Percentiles rank a stretch among this genome's conserved stretches.
Conservation (phyloP, 2,329 filamentous ascomycete genomes). For the Thelonectria discophora region DNA sequence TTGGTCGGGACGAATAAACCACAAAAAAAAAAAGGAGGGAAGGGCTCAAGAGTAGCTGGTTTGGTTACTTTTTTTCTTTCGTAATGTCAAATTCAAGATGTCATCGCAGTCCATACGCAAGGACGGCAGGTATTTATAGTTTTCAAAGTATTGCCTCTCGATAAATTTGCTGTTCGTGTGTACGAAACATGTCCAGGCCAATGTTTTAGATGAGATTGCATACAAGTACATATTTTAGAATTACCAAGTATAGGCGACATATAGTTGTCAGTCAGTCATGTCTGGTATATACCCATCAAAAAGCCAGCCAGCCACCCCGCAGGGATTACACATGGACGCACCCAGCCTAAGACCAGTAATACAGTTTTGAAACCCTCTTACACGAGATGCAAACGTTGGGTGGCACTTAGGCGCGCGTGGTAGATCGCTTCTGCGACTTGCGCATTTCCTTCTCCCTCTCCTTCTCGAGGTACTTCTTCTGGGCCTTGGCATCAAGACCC, state of each 20-base stretch:
- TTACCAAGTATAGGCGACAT: conserved; percentile 21
- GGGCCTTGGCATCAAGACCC: conserved; percentile 79
- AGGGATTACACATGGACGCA: neutral
- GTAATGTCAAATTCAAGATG: conserved; percentile 24
- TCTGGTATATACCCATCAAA: neutral
- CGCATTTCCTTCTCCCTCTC: conserved; percentile 78
- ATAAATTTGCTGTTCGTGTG: too few relatives aligned
- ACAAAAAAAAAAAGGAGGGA: conserved; percentile 21
- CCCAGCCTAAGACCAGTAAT: conserved; percentile 15
- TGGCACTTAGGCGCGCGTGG: conserved; percentile 56
- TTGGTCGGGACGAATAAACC: conserved; percentile 1
- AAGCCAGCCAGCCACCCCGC: conserved; percentile 3
- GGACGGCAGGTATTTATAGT: conserved; percentile 11
- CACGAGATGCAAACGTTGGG: conserved; percentile 2
- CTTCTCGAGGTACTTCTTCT: conserved; percentile 85
- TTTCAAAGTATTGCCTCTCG: neutral
- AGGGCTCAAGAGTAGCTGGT: conserved; percentile 4
- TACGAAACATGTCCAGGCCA: too few relatives aligned
- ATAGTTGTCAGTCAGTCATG: neutral
- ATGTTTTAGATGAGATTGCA: neutral
- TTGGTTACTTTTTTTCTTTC: conserved; percentile 18
- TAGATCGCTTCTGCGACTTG: conserved; percentile 64
- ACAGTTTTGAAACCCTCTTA: conserved; percentile 22
- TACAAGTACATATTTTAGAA: conserved; percentile 10
- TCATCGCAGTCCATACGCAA: conserved; percentile 5